Evolutionary conservation across 176 grass and related monocot species (phyloP).

Genomic region (Bothriochloa decipiens): DNA sequence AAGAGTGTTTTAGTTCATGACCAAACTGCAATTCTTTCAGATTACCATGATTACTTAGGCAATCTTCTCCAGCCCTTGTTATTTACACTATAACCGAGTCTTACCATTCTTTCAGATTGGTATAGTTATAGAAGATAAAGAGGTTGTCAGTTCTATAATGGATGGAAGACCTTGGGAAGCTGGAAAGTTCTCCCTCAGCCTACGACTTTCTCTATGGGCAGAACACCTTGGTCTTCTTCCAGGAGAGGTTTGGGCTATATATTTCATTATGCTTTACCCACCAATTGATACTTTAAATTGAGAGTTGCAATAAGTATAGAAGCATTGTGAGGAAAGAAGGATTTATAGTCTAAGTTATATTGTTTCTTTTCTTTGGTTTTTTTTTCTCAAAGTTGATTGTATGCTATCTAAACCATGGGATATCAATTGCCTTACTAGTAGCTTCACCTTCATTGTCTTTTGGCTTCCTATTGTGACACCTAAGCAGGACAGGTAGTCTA

Average conservation of each 20-base stretch:
- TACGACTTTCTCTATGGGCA: conserved; percentile 85
- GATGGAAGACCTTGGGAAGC: conserved; percentile 95
- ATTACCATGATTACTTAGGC: neutral
- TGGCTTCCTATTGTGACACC: neutral
- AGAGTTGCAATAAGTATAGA: neutral
- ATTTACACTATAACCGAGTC: neutral
- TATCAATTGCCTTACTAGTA: neutral
- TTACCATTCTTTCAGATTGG: conserved; percentile 69
- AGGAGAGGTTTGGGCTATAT: conserved; percentile 73
- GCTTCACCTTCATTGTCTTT: neutral
- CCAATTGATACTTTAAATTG: neutral
- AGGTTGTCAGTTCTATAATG: conserved; percentile 87
- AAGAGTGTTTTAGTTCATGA: neutral
- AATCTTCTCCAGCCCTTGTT: neutral
- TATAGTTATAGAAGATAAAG: conserved; percentile 98
- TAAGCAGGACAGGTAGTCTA: neutral
- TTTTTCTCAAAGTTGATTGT: neutral
- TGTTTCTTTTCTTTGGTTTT: neutral
- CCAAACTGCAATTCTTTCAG: neutral
- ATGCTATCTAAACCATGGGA: neutral
- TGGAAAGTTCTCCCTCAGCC: conserved; percentile 84
- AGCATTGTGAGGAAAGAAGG: neutral
- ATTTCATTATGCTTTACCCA: neutral
- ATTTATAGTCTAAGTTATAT: neutral
- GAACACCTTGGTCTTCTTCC: conserved; percentile 94